These are phyloP conservation scores for Diplogelasinospora grovesii DNA, from an alignment of 495 filamentous ascomycete genomes.

Conservation along the genomic window DNA sequence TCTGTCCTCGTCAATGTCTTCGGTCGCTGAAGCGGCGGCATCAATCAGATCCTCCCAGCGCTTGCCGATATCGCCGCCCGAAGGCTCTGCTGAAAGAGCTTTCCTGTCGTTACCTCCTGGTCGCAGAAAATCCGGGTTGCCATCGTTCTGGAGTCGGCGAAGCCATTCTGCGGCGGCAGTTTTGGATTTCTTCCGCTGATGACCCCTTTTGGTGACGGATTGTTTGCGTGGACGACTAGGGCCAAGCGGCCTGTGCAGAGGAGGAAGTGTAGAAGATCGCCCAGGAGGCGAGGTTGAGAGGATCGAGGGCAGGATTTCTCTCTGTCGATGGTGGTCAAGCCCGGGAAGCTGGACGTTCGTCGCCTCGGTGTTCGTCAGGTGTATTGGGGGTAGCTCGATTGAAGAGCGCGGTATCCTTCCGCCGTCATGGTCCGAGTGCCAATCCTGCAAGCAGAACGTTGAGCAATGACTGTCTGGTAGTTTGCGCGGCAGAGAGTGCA, in stretches of 20 bases:
- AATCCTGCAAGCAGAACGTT: constrained; percentile 46
- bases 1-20: constrained; percentile 82
- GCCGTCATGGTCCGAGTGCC: constrained; percentile 64
- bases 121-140: constrained; percentile 40
- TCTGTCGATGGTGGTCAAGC: constrained; percentile 51
- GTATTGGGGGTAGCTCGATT: constrained; percentile 69
- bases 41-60: constrained; percentile 93
- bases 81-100: constrained; percentile 76
- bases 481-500: not conserved
- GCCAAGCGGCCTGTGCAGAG: constrained; percentile 58
- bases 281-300: constrained; percentile 75
- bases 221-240: constrained; percentile 70
- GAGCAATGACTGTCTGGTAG: constrained; percentile 18
- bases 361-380: constrained; percentile 52
- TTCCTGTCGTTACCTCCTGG: constrained; percentile 72
- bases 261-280: constrained; percentile 79
- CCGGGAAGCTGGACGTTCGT: constrained; percentile 63
- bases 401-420: constrained; percentile 48
- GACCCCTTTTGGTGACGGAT: constrained; percentile 71
- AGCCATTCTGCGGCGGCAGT: constrained; percentile 44
- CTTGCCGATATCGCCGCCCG: constrained; percentile 69
- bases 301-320: constrained; percentile 75
- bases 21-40: constrained; percentile 75
- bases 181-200: constrained; percentile 70
- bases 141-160: constrained; percentile 42